A percentile compares a stretch with the other conserved stretches of the same genome.
Conservation (phyloP, 495 filamentous ascomycete species). For the Tuber brumale region DNA sequence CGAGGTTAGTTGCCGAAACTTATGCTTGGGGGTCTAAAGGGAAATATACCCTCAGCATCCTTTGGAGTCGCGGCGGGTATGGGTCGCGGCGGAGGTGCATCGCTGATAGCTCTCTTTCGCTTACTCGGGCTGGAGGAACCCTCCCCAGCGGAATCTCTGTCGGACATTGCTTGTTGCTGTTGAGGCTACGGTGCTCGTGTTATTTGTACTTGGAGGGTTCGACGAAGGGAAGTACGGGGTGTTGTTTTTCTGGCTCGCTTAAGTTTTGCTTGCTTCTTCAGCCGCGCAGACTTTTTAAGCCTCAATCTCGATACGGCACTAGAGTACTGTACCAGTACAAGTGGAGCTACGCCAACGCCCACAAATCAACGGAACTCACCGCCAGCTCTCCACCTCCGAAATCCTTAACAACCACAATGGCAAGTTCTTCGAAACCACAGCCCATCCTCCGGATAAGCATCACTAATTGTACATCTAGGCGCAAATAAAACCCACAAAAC, state of each 20-base stretch:
- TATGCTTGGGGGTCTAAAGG: neutral
- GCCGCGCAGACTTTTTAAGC: constrained; percentile 16
- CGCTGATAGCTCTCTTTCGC: neutral
- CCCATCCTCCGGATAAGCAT: neutral
- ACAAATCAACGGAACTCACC: constrained; percentile 2
- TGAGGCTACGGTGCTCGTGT: neutral
- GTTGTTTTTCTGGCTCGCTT: neutral
- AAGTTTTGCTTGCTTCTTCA: neutral
- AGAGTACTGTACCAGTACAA: too few relatives aligned
- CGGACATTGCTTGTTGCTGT: neutral
- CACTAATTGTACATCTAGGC: constrained; percentile 43
- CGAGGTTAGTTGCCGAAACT: constrained; percentile 6
- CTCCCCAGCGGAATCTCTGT: neutral
- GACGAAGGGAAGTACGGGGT: neutral
- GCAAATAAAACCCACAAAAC: constrained; percentile 46
- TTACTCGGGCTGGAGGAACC: neutral
- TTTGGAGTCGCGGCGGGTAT: neutral
- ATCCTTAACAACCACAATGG: constrained; percentile 19
- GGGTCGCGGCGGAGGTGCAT: neutral
- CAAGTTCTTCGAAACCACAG: constrained; percentile 5
- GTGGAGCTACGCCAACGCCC: neutral
- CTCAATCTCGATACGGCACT: constrained; percentile 6
- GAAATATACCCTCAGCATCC: neutral
- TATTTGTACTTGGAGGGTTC: neutral
- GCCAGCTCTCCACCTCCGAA: constrained; percentile 3